These are phyloP conservation scores for Fraxinus latifolia DNA, from an alignment of 305 asterid genomes.

Conservation along the genomic window DNA sequence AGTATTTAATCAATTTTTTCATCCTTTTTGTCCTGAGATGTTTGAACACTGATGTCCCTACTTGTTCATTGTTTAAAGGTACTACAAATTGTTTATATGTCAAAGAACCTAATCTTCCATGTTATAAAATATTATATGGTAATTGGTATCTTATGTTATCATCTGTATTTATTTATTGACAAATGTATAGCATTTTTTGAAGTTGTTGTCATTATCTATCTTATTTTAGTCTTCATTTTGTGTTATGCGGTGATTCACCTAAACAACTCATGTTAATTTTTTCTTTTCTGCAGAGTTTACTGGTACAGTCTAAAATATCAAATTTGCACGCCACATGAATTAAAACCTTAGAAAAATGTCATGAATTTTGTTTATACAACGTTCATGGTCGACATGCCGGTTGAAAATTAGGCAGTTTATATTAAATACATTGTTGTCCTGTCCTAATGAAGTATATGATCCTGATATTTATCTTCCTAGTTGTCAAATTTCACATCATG, in stretches of 20 bases:
- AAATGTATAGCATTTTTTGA: conserved; percentile 19
- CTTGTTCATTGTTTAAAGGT: not conserved
- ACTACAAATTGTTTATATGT: not conserved
- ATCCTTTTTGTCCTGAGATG: not conserved
- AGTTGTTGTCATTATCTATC: conserved; percentile 22
- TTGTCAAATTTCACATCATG: conserved; percentile 21
- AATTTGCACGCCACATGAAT: conserved; percentile 27
- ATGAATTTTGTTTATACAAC: conserved; percentile 1
- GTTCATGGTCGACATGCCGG: conserved; percentile 32
- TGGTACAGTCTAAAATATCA: conserved; percentile 16
- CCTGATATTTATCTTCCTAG: not conserved
- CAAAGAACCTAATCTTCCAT: conserved; percentile 9
- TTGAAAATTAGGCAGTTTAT: not conserved
- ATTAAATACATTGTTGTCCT: not conserved
- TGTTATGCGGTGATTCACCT: conserved; percentile 34
- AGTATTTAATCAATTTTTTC: not conserved
- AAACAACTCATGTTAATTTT: conserved; percentile 25
- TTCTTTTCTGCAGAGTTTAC: conserved; percentile 28
- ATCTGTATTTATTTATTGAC: conserved; percentile 20
- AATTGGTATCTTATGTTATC: conserved; percentile 7
- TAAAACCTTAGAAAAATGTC: conserved; percentile 17
- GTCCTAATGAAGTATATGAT: conserved; percentile 19
- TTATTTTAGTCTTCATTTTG: conserved; percentile 15
- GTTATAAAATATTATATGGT: not conserved
- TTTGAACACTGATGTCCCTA: not conserved